Conservation (phyloP, 1,284 basidiomycete species). For the Fomitopsis pinicola region DNA sequence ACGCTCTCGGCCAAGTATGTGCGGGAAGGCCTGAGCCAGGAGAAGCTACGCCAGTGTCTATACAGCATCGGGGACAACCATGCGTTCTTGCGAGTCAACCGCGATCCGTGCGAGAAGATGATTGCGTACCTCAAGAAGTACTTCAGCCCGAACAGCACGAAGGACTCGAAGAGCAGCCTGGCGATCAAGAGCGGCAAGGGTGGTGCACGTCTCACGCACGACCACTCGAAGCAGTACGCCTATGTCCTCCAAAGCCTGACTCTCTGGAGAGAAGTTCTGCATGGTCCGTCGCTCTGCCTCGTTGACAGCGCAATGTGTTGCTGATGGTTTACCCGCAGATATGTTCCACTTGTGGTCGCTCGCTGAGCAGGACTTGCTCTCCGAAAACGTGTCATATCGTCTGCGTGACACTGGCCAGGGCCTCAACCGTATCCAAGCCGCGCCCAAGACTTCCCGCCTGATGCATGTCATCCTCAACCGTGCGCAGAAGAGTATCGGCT, state of each 20-base stretch:
- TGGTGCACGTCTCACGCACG: constrained; percentile 75
- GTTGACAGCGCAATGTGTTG: too few relatives aligned
- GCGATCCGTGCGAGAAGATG: constrained; percentile 81
- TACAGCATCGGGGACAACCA: constrained; percentile 85
- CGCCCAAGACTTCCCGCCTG: constrained; percentile 79
- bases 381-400: constrained; percentile 66
- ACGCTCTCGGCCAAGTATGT: constrained; percentile 59
- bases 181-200: constrained; percentile 74
- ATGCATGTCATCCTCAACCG: constrained; percentile 81
- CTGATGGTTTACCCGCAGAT: constrained; percentile 37
- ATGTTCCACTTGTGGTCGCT: constrained; percentile 83
- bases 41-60: constrained; percentile 67
- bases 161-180: constrained; percentile 57
- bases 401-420: constrained; percentile 81
- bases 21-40: constrained; percentile 51
- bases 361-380: constrained; percentile 73
- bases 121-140: constrained; percentile 68
- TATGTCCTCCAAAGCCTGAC: constrained; percentile 81
- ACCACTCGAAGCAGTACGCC: constrained; percentile 76
- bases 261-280: constrained; percentile 77
- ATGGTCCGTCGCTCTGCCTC: constrained; percentile 42
- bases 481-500: constrained; percentile 72
- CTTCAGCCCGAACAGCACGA: constrained; percentile 67
- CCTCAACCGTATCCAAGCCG: constrained; percentile 76
- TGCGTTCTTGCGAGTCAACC: constrained; percentile 75